Conservation (phyloP, 163 green algal genomes). For the Scenedesmus sp. region DNA sequence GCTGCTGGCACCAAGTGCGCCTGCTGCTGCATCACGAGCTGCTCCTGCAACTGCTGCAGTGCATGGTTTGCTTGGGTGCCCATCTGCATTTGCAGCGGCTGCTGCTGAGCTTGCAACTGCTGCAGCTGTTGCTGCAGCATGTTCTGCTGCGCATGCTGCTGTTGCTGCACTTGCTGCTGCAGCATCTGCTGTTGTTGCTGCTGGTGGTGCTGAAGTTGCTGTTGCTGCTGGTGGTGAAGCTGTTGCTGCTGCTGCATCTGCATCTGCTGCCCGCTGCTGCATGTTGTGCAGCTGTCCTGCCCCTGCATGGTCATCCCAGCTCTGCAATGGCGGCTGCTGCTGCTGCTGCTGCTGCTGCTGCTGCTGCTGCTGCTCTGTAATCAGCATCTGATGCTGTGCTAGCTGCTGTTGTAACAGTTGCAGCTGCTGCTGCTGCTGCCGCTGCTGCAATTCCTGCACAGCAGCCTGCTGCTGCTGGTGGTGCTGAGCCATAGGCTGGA, state of each 20-base stretch:
- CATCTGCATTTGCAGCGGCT: not conserved
- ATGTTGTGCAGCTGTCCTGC: not conserved
- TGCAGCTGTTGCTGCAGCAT: not conserved
- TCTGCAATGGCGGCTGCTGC: not conserved
- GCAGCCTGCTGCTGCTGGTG: slow-evolving; percentile 23
- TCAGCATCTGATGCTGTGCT: not conserved
- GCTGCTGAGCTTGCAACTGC: not conserved
- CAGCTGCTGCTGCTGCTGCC: slow-evolving; percentile 14
- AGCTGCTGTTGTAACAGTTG: slow-evolving; percentile 16
- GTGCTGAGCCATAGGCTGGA: not conserved
- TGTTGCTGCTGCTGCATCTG: not conserved
- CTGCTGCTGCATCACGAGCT: not conserved
- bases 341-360: not conserved
- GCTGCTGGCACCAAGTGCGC: not conserved
- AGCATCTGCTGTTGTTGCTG: not conserved
- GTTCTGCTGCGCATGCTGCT: not conserved
- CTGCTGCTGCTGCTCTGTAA: slow-evolving; percentile 8
- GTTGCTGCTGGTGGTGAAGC: not conserved
- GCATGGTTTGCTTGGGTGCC: not conserved
- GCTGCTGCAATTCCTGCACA: slow-evolving; percentile 1
- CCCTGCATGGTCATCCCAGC: not conserved
- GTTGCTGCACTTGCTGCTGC: not conserved
- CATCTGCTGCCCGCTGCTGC: not conserved
- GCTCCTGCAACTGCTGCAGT: not conserved
- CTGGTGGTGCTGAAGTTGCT: not conserved